These are phyloP conservation scores for Solanum tarijense DNA, from an alignment of 257 asterid species.

Conservation along the genomic window DNA sequence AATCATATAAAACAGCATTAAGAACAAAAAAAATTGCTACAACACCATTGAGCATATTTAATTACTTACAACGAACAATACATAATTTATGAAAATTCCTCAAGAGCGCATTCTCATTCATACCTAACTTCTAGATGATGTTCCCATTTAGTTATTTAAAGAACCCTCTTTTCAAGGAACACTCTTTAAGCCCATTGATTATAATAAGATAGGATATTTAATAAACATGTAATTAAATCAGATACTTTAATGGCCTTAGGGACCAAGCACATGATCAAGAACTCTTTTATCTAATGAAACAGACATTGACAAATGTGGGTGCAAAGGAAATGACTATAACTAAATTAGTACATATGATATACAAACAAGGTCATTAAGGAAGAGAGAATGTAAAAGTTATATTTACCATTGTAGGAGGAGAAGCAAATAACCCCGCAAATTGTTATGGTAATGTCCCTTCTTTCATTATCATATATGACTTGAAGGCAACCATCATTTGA, in stretches of 20 bases:
- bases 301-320: no score
- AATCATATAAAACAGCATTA: not conserved
- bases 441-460: no score
- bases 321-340: no score
- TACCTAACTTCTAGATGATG: not conserved
- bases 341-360: no score
- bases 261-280: conserved; percentile 15
- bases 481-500: no score
- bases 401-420: no score
- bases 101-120: not conserved
- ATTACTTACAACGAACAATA: not conserved
- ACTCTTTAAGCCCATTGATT: conserved; percentile 6
- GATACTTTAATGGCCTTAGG: not conserved
- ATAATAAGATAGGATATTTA: conserved; percentile 20
- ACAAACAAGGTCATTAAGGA: no score
- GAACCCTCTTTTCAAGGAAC: conserved; percentile 3
- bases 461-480: no score
- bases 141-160: conserved; percentile 8
- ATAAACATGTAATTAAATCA: conserved; percentile 10
- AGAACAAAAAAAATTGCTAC: not conserved
- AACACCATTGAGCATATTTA: not conserved
- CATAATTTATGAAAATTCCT: not conserved
- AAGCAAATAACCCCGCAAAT: no score
- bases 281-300: conserved; percentile 14
- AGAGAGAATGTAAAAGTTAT: no score